phyloP scores from a whole-genome alignment of 805 yeast genomes.

The Pichia membranifaciens region DNA sequence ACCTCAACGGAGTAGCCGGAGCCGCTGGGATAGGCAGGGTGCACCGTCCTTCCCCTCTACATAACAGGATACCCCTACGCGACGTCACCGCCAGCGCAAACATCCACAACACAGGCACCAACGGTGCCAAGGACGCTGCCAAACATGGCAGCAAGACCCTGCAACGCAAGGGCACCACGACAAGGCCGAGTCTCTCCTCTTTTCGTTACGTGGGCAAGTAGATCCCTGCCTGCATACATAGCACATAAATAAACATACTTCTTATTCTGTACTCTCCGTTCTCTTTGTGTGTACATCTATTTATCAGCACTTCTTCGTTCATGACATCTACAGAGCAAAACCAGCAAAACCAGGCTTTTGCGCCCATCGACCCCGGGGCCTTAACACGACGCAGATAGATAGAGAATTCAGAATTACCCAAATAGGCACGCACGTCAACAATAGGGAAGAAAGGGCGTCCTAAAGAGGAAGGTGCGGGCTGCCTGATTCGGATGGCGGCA shows the following conservation, averaged over 20 bases:
- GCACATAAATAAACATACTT: background rate
- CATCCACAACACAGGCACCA: background rate
- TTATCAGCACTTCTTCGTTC: too few species aligned
- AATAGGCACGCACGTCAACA: background rate
- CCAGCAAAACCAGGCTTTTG: too few species aligned
- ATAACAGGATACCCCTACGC: slow-evolving; percentile 4
- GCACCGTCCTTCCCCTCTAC: slow-evolving; percentile 13
- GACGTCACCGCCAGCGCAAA: slow-evolving; percentile 5
- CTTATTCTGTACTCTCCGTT: background rate
- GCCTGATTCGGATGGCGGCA: background rate
- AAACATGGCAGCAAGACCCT: background rate
- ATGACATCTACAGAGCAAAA: too few species aligned
- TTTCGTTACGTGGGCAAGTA: slow-evolving; percentile 1
- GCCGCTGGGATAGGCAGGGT: background rate
- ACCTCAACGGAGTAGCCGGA: background rate
- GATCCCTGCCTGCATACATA: background rate
- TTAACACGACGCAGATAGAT: background rate
- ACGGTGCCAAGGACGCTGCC: background rate
- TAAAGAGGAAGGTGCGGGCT: slow-evolving; percentile 1
- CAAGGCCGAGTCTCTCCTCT: background rate
- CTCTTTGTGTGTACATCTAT: background rate
- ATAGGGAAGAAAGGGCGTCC: background rate
- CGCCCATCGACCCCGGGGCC: too few species aligned
- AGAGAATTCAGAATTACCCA: background rate
- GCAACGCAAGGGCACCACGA: background rate